Evolutionary conservation across 345 rosid species (phyloP), one percentile per base, ranked within the genome.

Genomic region (Laguncularia racemosa): DNA sequence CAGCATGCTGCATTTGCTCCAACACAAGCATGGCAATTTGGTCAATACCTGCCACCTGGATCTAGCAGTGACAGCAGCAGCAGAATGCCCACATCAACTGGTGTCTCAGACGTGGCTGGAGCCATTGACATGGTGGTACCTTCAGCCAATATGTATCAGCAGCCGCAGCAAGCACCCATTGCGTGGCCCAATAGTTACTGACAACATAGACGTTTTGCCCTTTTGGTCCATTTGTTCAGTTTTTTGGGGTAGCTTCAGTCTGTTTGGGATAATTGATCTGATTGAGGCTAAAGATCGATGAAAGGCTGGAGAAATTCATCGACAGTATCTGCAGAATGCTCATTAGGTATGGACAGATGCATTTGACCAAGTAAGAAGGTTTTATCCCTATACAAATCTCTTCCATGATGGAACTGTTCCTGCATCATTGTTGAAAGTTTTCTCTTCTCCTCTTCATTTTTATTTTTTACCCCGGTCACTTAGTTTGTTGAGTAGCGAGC

Each of bases 131-230:
- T 88, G 81, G 89, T 67, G 53, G 85, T 88, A 66, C 82, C 90
- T 40, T 73, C 80, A 12, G 81, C 85, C 56, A 82, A 60, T 64
- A 85, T 85, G 67, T 91, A 82, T 74, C 98, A 85, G 81, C 98
- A 85, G 72, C 80, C 95, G 40, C 97, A 88, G 79, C 98, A 88
- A 68, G 80, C 84, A 66, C 97, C 85, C 68, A 74, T 85, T 67
- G 84, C 84, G 62, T 91, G 96, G 96, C 91, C 96, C 13, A 79
- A 86, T 69, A 88, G 75, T 78, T 91, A 88, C 75, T 91, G 76
- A 88, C 70, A 69, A 64, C 66, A 61, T 61, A 66, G 64, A 61
- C 52, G 61, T 26, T 56, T 75, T 54, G 64, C 76, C 40, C 45
- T 62, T 72, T 73, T 75, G 60, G 64, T 59, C 67, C 61, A 43